These are phyloP conservation scores for Apiospora sp. DNA, from an alignment of 2,329 filamentous ascomycete genomes.

Conservation along the genomic window DNA sequence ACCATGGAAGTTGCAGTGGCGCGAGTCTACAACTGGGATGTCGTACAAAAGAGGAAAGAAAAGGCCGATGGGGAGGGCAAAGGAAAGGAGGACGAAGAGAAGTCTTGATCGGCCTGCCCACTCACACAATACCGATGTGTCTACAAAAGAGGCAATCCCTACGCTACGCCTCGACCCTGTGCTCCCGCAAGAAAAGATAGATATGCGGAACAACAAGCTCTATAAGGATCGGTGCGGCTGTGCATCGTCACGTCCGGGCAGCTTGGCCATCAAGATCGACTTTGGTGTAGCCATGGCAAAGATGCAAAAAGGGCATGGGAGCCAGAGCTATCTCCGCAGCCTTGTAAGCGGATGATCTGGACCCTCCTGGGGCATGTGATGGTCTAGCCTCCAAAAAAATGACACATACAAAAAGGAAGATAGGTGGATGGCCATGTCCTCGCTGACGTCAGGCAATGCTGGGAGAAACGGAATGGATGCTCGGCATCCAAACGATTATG, in stretches of 20 bases:
- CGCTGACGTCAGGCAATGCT: conserved; percentile 4
- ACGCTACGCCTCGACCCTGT: background rate
- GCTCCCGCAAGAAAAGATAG: background rate
- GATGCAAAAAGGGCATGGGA: background rate
- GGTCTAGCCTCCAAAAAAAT: background rate
- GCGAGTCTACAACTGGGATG: conserved; percentile 99
- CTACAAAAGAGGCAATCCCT: background rate
- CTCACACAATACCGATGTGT: background rate
- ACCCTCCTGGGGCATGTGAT: background rate
- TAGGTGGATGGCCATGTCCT: background rate
- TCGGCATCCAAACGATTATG: background rate
- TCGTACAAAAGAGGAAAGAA: conserved; percentile 93
- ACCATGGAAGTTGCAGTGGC: conserved; percentile 97
- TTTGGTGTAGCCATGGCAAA: background rate
- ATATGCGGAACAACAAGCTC: background rate
- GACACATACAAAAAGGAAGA: background rate
- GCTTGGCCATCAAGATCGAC: background rate
- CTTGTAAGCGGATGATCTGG: background rate
- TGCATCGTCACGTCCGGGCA: background rate
- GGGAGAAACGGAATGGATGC: background rate
- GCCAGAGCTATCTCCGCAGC: background rate
- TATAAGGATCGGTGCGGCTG: background rate
- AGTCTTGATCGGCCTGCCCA: background rate
- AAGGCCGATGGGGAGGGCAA: conserved; percentile 69
- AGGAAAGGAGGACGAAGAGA: conserved; percentile 47